Percentiles rank a stretch among this genome's conserved stretches.
Evolutionary conservation across 2,329 filamentous ascomycete genomes (phyloP).

Genomic region (Chaetomiaceae sp.): DNA sequence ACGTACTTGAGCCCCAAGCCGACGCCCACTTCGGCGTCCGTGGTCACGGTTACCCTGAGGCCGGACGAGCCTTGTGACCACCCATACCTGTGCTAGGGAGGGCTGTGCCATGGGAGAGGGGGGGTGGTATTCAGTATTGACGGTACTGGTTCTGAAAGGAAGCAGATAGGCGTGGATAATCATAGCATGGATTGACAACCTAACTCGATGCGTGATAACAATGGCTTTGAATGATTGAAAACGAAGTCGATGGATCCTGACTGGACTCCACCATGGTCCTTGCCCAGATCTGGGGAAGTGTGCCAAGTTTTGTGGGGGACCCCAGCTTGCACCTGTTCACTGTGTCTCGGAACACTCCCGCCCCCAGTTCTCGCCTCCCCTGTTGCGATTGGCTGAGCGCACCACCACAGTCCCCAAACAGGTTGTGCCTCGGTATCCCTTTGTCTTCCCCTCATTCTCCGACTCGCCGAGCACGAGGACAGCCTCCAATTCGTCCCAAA

Average conservation of each 20-base stretch:
- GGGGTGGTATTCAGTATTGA: too few species aligned
- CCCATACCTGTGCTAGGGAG: slow-evolving; percentile 17
- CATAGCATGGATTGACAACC: too few species aligned
- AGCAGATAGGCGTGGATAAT: too few species aligned
- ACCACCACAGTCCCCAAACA: not conserved
- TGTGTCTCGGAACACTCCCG: not conserved
- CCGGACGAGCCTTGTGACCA: slow-evolving; percentile 25
- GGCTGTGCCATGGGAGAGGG: not conserved
- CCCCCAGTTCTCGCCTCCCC: not conserved
- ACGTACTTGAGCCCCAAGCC: slow-evolving; percentile 21
- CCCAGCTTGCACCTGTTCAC: too few species aligned
- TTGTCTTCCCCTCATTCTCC: slow-evolving; percentile 13
- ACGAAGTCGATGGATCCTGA: too few species aligned
- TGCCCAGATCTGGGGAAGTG: too few species aligned
- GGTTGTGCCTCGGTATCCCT: slow-evolving; percentile 10
- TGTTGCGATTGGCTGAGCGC: too few species aligned
- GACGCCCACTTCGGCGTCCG: slow-evolving; percentile 9
- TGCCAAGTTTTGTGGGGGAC: too few species aligned
- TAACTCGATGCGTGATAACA: too few species aligned
- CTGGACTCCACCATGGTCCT: too few species aligned
- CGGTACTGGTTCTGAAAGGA: too few species aligned
- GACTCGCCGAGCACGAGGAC: not conserved
- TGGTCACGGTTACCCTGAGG: slow-evolving; percentile 23
- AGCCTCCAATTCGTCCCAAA: slow-evolving; percentile 1
- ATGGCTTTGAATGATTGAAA: too few species aligned